These are phyloP conservation scores for Ganoderma multipileum DNA, from an alignment of 1,284 basidiomycete genomes.

Conservation along the genomic window DNA sequence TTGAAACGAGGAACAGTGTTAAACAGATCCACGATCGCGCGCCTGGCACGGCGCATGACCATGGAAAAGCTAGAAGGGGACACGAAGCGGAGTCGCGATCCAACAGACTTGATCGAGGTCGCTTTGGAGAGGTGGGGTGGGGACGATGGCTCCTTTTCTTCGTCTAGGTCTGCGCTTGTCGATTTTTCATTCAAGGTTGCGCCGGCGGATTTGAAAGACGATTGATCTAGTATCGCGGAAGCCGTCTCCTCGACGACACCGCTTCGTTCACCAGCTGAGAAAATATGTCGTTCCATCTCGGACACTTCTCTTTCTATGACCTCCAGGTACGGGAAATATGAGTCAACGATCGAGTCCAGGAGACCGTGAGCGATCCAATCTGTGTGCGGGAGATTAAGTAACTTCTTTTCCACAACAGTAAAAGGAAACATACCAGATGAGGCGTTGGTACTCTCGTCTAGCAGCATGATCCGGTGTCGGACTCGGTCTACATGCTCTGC, in stretches of 20 bases:
- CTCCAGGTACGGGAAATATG: conserved; percentile 89
- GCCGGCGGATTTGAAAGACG: conserved; percentile 11
- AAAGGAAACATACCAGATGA: conserved; percentile 64
- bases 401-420: not conserved
- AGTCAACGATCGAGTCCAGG: conserved; percentile 93
- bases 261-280: conserved; percentile 40
- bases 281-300: conserved; percentile 79
- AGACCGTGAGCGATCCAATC: conserved; percentile 97
- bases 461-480: conserved; percentile 68
- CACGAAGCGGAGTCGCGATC: conserved; percentile 32
- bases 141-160: conserved; percentile 23
- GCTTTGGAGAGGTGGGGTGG: conserved; percentile 17
- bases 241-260: not conserved
- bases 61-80: conserved; percentile 32
- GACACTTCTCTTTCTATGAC: conserved; percentile 87
- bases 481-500: conserved; percentile 86
- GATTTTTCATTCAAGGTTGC: conserved; percentile 10
- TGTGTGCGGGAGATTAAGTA: conserved; percentile 36
- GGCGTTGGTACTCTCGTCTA: conserved; percentile 66
- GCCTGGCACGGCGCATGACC: conserved; percentile 30
- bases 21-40: conserved; percentile 22
- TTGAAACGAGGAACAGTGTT: conserved; percentile 27
- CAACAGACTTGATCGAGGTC: conserved; percentile 8
- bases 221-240: not conserved
- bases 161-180: conserved; percentile 6